phyloP scores from a whole-genome alignment of 352 stramenopile genomes.

The Globisporangium heterothallicum region DNA sequence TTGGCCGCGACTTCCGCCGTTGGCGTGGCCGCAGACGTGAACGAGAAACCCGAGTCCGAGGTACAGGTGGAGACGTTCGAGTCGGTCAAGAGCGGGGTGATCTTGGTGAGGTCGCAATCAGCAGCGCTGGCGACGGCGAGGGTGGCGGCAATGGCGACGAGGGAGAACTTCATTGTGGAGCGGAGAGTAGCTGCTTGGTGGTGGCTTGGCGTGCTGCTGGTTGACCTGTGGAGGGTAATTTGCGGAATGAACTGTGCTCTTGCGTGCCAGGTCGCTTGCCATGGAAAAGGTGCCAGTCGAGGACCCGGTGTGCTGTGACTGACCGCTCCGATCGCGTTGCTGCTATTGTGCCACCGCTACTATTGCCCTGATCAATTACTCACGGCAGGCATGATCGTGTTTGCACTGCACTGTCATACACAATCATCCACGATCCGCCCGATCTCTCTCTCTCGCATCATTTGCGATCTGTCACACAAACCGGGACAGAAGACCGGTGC shows the following conservation, averaged over 20 bases:
- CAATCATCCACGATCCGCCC: too few relatives aligned
- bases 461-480: too few relatives aligned
- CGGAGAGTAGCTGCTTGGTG: background rate
- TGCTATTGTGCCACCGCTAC: too few relatives aligned
- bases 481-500: too few relatives aligned
- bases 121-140: conserved; percentile 2
- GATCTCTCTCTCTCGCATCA: too few relatives aligned
- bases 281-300: background rate
- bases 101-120: conserved; percentile 6
- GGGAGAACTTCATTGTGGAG: conserved; percentile 2
- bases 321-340: background rate
- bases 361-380: too few relatives aligned
- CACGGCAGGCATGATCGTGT: too few relatives aligned
- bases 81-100: conserved; percentile 6
- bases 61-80: conserved; percentile 1
- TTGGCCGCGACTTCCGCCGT: conserved; percentile 8
- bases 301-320: background rate
- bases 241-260: background rate
- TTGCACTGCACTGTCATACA: too few relatives aligned
- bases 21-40: conserved; percentile 2
- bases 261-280: too few relatives aligned
- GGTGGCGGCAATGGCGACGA: conserved; percentile 5
- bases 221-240: background rate
- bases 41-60: conserved; percentile 23
- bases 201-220: background rate